Base-by-base conservation (phyloP, 78 protist species). In the Dictyostelium citrinum region DNA sequence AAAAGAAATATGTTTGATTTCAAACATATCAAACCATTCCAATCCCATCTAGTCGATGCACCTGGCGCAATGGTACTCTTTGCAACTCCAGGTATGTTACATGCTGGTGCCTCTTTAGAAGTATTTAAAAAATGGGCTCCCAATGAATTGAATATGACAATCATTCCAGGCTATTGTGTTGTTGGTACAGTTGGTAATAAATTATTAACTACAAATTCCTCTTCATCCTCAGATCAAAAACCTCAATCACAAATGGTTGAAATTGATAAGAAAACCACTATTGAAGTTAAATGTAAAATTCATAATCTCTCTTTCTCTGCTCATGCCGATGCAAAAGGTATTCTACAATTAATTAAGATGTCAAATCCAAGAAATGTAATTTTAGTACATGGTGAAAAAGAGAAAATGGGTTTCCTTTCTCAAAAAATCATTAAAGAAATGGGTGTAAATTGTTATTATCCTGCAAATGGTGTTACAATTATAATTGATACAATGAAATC, bases 1-100 rank as follows among this genome's bases (percentile, higher is more conserved):
- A 45, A 77, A 67, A 49, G 97, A 22, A 96, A 97, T 61, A 96
- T 95, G 94, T 99, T 98, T 81, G 98, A 93, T 41, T 98, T 97
- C 41, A 39, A 37, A 41, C 95, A 97, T 88, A 92, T 98, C 10
- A 72, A 77, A 39, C 93, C 97, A 24, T 97, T 97, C 51, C 96
- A 96, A 55, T 79, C 86, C 3, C 68, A 67, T 11, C 4, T 68
- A 11, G 70, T 82, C 16, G 95, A 83, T 61, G 55, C 45, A 43
- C 95, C 95, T 3, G 98, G 98, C 2, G 98, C 98, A 17, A 82
- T 83, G 94, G 99, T 98, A 5, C 83, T 99, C 14, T 98, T 99
- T 71, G 99, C 99, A 17, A 97, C 99, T 10, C 99, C 99, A 2
- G 99, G 99, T 51, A 99, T 99, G 99, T 90, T 99, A 20, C 98